A percentile compares a stretch with the other conserved stretches of the same genome.
Evolutionary conservation across 2,329 filamentous ascomycete genomes (phyloP).

Genomic region (Apiospora hydei): DNA sequence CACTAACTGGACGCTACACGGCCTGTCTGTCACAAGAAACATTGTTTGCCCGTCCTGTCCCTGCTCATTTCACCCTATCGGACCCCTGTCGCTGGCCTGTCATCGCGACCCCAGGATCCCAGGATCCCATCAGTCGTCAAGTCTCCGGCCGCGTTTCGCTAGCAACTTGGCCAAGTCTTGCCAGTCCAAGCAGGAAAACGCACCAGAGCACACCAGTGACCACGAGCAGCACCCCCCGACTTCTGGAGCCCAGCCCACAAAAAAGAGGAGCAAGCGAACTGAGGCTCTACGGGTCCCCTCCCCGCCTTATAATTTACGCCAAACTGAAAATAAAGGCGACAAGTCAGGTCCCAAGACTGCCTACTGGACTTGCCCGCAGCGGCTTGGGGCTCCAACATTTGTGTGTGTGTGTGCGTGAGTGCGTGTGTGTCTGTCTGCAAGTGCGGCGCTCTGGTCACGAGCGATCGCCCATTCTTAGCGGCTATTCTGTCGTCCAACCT

Average conservation of each 20-base stretch:
- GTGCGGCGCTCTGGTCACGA: constrained; percentile 26
- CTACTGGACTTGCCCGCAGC: neutral
- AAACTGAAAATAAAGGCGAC: constrained; percentile 25
- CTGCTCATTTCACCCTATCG: constrained; percentile 22
- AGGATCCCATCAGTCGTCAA: constrained; percentile 22
- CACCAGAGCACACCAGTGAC: neutral
- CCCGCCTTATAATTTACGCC: constrained; percentile 31
- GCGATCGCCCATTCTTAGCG: constrained; percentile 24
- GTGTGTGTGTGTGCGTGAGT: constrained; percentile 2
- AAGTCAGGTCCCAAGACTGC: constrained; percentile 21
- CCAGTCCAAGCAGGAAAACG: constrained; percentile 10
- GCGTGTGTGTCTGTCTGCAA: neutral
- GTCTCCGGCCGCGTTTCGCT: constrained; percentile 22
- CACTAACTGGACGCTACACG: constrained; percentile 15
- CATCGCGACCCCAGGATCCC: constrained; percentile 23
- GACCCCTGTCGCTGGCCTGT: constrained; percentile 12
- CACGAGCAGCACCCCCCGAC: constrained; percentile 23
- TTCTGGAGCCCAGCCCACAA: constrained; percentile 27
- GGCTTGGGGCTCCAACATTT: neutral
- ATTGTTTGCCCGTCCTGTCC: constrained; percentile 22
- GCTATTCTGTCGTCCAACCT: constrained; percentile 27
- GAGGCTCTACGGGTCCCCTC: constrained; percentile 29
- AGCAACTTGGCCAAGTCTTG: constrained; percentile 23
- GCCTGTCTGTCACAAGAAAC: constrained; percentile 21
- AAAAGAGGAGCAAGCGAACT: constrained; percentile 29